Percentiles rank a stretch among this genome's conserved stretches.
Evolutionary conservation across 768 basidiomycete species (phyloP).

Genomic region (Mycena leptocephala): DNA sequence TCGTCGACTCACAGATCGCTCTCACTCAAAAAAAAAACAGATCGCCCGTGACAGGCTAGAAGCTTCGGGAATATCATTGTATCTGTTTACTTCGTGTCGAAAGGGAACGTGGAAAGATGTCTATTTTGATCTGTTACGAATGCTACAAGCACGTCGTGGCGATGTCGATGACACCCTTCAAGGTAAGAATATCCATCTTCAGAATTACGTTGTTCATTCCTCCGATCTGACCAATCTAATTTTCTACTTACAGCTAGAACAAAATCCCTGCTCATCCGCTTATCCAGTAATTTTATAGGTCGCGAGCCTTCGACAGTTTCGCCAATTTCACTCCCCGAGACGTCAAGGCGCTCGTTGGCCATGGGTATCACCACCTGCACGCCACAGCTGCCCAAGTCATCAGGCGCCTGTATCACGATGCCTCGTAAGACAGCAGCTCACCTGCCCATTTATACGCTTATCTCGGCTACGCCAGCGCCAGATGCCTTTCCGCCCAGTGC

Average conservation of each 20-base stretch:
- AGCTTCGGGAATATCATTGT: conserved; percentile 29
- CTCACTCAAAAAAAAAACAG: conserved; percentile 11
- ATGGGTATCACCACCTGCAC: conserved; percentile 19
- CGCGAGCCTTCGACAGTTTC: not conserved
- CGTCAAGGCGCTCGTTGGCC: not conserved
- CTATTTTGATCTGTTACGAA: conserved; percentile 29
- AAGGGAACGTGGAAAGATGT: conserved; percentile 17
- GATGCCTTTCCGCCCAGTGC: conserved; percentile 25
- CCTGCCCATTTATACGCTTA: not conserved
- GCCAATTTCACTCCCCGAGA: conserved; percentile 8
- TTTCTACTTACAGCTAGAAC: conserved; percentile 13
- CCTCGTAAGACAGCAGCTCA: conserved; percentile 7
- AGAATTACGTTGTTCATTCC: conserved; percentile 4
- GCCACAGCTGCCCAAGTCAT: conserved; percentile 3
- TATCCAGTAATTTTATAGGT: conserved; percentile 28
- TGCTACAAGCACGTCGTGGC: conserved; percentile 25
- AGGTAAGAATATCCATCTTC: conserved; percentile 19
- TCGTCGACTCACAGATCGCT: not conserved
- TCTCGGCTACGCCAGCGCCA: conserved; percentile 1
- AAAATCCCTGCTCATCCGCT: conserved; percentile 28
- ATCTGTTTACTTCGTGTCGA: conserved; percentile 20
- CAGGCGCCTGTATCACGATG: conserved; percentile 16
- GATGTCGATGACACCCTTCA: conserved; percentile 22
- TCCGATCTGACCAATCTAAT: not conserved
- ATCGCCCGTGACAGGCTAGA: conserved; percentile 28